Percentiles rank a stretch among this genome's conserved stretches.
phyloP scores from a whole-genome alignment of 257 asterid species.

The Schizonepeta tenuifolia region DNA sequence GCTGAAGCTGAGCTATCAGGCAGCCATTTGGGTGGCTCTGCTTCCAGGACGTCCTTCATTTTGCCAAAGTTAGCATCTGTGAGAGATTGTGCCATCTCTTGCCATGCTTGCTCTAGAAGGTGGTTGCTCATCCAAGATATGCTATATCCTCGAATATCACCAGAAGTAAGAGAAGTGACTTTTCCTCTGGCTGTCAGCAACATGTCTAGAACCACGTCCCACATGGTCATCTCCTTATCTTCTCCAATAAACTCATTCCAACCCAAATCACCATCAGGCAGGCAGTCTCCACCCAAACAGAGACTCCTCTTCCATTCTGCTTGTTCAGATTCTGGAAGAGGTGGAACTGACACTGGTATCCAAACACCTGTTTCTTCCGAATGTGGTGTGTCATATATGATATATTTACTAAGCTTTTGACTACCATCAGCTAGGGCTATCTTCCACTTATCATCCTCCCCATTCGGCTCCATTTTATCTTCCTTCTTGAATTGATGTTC shows the following conservation, averaged over 20 bases:
- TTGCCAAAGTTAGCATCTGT: constrained; percentile 62
- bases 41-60: constrained; percentile 58
- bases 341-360: constrained; percentile 83
- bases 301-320: constrained; percentile 67
- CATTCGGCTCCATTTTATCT: constrained; percentile 13
- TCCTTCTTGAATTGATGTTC: constrained; percentile 15
- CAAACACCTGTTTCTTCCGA: constrained; percentile 69
- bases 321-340: constrained; percentile 64
- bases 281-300: constrained; percentile 49
- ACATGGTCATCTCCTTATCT: constrained; percentile 78
- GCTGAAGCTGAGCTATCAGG: constrained; percentile 78
- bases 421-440: constrained; percentile 28
- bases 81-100: constrained; percentile 77
- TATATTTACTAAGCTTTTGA: constrained; percentile 48
- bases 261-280: constrained; percentile 59
- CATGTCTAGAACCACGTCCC: constrained; percentile 80
- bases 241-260: constrained; percentile 56
- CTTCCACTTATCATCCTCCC: constrained; percentile 18
- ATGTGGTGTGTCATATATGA: constrained; percentile 62
- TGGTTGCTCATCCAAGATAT: constrained; percentile 60
- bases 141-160: constrained; percentile 50
- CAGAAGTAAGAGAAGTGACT: constrained; percentile 55
- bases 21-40: constrained; percentile 84
- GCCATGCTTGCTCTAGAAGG: constrained; percentile 73
- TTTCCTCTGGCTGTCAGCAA: constrained; percentile 68